Evolutionary conservation across 768 basidiomycete species (phyloP), one percentile per base, ranked within the genome.

Genomic region (Boletus barrowsii): DNA sequence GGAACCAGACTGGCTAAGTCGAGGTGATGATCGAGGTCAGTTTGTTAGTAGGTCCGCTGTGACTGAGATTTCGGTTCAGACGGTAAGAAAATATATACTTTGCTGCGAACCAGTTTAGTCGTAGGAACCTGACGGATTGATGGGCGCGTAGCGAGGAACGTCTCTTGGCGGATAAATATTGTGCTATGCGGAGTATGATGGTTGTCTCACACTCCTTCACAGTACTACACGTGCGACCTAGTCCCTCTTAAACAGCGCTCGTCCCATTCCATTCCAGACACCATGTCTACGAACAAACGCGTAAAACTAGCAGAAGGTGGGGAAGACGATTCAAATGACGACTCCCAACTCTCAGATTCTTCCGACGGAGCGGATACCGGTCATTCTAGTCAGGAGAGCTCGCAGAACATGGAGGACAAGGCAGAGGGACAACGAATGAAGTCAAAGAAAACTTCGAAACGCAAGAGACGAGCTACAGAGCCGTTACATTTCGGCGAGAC

Each of bases 401-500:
- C 72, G 18, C 67, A 68, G 18, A 78, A 84, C 61, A 85, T 83
- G 18, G 84, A 82, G 10, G 85, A 87, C 60, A 86, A 90, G 64
- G 82, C 76, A 15, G 73, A 72, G 4, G 67, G 80, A 48, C 80
- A 82, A 61, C 71, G 67, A 42, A 66, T 72, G 64, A 92, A 91
- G 69, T 92, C 90, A 15, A 83, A 80, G 53, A 86, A 90, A 69
- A 93, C 90, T 0, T 72, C 81, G 49, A 93, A 93, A 70, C 81
- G 91, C 62, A 93, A 92, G 77, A 79, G 87, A 32, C 77, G 91
- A 53, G 91, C 91, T 22, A 89, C 89, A 7, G 83, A 81, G 53
- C 78, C 86, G 17, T 79, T 83, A 30, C 81, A 81, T 51, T 93
- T 93, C 63, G 91, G 89, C 56, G 77, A 80, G 43, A 84, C 88